Evolutionary conservation across 2,329 filamentous ascomycete species (phyloP).

Genomic region (Fusarium pininemorale): DNA sequence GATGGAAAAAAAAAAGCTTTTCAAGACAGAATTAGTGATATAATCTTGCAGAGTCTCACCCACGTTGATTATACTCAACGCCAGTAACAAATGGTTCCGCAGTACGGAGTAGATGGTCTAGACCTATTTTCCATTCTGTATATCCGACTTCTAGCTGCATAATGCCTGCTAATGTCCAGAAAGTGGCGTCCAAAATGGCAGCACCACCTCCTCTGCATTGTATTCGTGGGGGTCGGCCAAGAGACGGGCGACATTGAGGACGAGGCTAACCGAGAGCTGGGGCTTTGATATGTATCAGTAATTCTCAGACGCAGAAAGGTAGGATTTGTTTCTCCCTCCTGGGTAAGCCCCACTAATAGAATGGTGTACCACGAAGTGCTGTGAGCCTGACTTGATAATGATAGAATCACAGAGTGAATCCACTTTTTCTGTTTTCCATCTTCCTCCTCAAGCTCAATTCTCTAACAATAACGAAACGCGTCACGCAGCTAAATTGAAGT

Average conservation of each 20-base stretch:
- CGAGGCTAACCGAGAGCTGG: background rate
- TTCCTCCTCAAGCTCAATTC: background rate
- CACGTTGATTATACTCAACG: background rate
- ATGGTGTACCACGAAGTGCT: background rate
- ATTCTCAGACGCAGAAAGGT: background rate
- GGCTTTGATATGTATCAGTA: background rate
- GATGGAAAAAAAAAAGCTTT: rapidly evolving
- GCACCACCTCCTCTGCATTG: background rate
- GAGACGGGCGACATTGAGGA: background rate
- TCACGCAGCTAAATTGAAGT: background rate
- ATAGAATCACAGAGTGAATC: background rate
- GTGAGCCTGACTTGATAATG: background rate
- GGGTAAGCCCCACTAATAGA: background rate
- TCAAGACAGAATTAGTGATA: no score
- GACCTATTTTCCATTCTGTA: background rate
- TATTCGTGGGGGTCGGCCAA: background rate
- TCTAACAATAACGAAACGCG: background rate
- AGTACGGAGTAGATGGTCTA: background rate
- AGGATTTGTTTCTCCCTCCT: background rate
- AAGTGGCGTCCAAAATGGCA: background rate
- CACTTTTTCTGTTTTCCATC: background rate
- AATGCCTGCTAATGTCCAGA: background rate
- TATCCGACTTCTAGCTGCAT: background rate
- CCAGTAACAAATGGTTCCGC: background rate
- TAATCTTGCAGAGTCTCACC: background rate